These are phyloP conservation scores for Fusarium graminum DNA, from an alignment of 2,329 filamentous ascomycete species.

Conservation along the genomic window DNA sequence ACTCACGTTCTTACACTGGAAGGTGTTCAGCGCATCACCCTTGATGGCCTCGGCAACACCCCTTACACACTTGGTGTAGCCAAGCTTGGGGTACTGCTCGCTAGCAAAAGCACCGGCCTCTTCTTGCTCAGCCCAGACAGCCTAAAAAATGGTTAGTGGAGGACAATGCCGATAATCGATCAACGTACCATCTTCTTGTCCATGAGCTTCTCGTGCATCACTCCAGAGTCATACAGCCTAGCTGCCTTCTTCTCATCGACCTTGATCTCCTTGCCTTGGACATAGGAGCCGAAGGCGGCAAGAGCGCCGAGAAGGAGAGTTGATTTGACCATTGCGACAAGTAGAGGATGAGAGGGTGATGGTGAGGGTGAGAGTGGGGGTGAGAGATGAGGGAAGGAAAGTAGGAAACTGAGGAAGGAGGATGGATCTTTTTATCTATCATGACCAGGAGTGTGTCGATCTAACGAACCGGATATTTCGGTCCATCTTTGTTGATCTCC, in stretches of 20 bases:
- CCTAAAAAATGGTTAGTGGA: slow-evolving; percentile 33
- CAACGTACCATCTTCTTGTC: slow-evolving; percentile 25
- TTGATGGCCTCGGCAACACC: slow-evolving; percentile 60
- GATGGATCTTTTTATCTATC: slow-evolving; percentile 1
- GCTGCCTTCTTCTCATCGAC: slow-evolving; percentile 28
- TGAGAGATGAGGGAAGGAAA: background rate
- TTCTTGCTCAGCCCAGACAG: slow-evolving; percentile 52
- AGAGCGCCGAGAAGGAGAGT: slow-evolving; percentile 27
- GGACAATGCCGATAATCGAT: accelerated
- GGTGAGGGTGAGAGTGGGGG: background rate
- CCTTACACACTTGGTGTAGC: slow-evolving; percentile 57
- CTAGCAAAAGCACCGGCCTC: slow-evolving; percentile 54
- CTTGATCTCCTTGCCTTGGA: slow-evolving; percentile 39
- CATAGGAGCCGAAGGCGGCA: slow-evolving; percentile 23
- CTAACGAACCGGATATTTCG: too few relatives aligned
- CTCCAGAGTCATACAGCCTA: slow-evolving; percentile 38
- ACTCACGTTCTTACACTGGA: slow-evolving; percentile 61
- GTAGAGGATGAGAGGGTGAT: background rate
- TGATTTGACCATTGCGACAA: slow-evolving; percentile 40
- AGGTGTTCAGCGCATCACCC: slow-evolving; percentile 62
- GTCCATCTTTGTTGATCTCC: background rate
- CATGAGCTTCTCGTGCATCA: slow-evolving; percentile 42
- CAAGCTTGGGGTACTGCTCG: slow-evolving; percentile 54
- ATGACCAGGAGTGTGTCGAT: background rate
- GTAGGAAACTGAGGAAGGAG: accelerated